Conservation (phyloP, 371 early-diverging fungal species). For the Sporodiniella umbellata region DNA sequence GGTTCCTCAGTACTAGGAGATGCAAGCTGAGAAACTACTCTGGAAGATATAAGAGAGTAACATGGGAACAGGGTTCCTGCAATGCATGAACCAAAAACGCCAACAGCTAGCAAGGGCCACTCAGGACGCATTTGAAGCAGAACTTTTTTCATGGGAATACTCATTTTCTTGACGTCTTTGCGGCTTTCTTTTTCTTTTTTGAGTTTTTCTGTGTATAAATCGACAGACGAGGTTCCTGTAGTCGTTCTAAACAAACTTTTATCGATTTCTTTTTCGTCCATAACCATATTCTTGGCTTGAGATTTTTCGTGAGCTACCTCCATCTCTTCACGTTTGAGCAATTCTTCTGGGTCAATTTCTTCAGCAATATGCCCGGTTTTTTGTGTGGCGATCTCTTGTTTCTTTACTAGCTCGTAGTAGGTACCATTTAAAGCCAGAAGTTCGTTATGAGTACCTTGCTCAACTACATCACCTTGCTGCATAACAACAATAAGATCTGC, state of each 20-base stretch:
- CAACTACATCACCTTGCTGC: conserved; percentile 66
- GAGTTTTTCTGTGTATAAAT: conserved; percentile 37
- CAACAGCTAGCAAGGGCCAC: conserved; percentile 37
- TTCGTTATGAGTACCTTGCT: conserved; percentile 71
- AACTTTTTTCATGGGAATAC: conserved; percentile 43
- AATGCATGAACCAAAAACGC: conserved; percentile 41
- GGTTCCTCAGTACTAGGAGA: conserved; percentile 9
- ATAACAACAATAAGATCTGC: conserved; percentile 85
- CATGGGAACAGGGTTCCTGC: conserved; percentile 57
- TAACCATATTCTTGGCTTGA: conserved; percentile 7
- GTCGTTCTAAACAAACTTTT: conserved; percentile 26
- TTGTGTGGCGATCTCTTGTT: conserved; percentile 37
- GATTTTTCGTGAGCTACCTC: conserved; percentile 26
- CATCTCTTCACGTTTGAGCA: conserved; percentile 3
- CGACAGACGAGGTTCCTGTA: conserved; percentile 17
- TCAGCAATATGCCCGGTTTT: background rate
- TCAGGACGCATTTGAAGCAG: conserved; percentile 29
- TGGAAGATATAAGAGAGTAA: conserved; percentile 42
- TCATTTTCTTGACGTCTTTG: conserved; percentile 33
- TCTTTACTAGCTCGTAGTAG: conserved; percentile 56
- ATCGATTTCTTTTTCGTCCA: conserved; percentile 12
- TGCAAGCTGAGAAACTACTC: conserved; percentile 31
- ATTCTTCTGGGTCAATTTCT: conserved; percentile 2
- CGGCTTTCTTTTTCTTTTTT: conserved; percentile 36
- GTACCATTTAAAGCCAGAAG: conserved; percentile 49